Evolutionary conservation across 176 grass and related monocot genomes (phyloP).

Genomic region (Musa acuminata): DNA sequence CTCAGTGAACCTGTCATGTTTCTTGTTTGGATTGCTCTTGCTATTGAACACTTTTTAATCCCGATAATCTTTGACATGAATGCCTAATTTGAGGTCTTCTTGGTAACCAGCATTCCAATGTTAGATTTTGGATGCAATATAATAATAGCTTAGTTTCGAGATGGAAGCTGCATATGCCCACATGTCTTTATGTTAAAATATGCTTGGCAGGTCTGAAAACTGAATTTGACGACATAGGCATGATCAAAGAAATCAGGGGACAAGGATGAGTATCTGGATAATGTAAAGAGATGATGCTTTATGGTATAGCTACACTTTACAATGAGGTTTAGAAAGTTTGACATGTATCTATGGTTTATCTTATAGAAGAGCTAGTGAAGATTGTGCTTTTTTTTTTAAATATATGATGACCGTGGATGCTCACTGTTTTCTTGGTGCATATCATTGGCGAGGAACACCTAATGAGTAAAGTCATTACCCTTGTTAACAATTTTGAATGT

Average conservation of each 20-base stretch:
- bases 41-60: neutral
- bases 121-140: too few relatives aligned
- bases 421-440: neutral
- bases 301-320: neutral
- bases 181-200: neutral
- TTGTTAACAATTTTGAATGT: neutral
- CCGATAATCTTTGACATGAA: neutral
- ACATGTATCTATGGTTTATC: neutral
- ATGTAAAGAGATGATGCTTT: neutral
- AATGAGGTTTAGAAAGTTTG: neutral
- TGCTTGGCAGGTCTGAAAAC: neutral
- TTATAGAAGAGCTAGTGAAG: neutral
- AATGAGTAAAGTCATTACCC: too few relatives aligned
- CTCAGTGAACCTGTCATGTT: too few relatives aligned
- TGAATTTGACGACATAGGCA: neutral
- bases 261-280: neutral
- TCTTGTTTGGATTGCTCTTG: too few relatives aligned
- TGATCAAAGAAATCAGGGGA: too few relatives aligned
- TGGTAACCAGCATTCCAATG: neutral
- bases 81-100: neutral
- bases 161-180: too few relatives aligned
- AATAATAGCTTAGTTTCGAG: too few relatives aligned
- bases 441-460: neutral
- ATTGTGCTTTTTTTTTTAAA: neutral
- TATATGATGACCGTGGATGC: neutral